These are phyloP conservation scores for Hyphodiscus hymeniophilus DNA, from an alignment of 495 filamentous ascomycete genomes.

Conservation along the genomic window DNA sequence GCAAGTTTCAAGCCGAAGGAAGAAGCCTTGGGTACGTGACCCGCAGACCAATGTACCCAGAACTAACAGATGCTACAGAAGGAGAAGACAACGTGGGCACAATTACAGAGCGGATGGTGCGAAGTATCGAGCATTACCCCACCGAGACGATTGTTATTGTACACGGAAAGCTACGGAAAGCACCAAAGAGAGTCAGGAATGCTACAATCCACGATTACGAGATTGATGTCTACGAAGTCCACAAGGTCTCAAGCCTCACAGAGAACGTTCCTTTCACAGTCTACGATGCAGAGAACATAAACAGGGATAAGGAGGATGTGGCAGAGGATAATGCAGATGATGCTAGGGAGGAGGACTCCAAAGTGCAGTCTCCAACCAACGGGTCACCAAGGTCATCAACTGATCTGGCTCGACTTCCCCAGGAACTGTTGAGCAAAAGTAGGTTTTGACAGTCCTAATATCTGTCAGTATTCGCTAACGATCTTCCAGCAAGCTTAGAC, in stretches of 20 bases:
- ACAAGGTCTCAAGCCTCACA: conserved; percentile 45
- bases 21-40: conserved; percentile 12
- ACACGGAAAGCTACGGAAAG: conserved; percentile 63
- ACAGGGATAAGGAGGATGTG: conserved; percentile 18
- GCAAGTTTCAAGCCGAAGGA: conserved; percentile 45
- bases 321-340: conserved; percentile 18
- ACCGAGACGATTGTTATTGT: conserved; percentile 75
- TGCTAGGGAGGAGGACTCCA: not conserved
- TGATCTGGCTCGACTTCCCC: conserved; percentile 5
- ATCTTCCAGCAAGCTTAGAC: conserved; percentile 15
- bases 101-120: conserved; percentile 63
- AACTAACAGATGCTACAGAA: conserved; percentile 2
- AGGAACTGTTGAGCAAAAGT: conserved; percentile 15
- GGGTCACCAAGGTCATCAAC: conserved; percentile 1
- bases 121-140: conserved; percentile 74
- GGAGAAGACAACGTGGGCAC: conserved; percentile 12
- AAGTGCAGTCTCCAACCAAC: not conserved
- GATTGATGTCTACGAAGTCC: conserved; percentile 71
- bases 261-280: conserved; percentile 33
- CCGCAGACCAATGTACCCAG: not conserved
- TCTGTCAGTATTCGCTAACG: conserved; percentile 2
- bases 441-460: not conserved
- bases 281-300: conserved; percentile 28
- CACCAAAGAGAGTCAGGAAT: conserved; percentile 68
- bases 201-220: conserved; percentile 71